Base-by-base conservation (phyloP, 2,329 filamentous ascomycete genomes). In the Ascochyta koolunga region DNA sequence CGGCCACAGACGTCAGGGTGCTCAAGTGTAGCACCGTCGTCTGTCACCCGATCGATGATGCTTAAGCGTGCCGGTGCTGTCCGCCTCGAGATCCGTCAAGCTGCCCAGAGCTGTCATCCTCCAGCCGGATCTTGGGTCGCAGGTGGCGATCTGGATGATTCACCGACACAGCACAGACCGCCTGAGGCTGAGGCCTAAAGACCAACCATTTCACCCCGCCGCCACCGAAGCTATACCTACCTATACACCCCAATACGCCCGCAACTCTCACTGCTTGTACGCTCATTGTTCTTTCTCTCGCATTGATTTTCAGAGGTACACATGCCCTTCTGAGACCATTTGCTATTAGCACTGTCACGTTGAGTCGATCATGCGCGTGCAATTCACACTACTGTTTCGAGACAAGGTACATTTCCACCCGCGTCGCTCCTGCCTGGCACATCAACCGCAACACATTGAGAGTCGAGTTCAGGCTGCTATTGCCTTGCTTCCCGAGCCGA, bases 311-410 rank as follows among this genome's bases (percentile, higher is more conserved):
- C 38, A 33, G 15, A 50, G 47, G 46, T 56, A 19, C 25, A 45
- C 18, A 47, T 48, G 35, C 22, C 61, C 58, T 41, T 47, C 47
- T 52, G 58, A 47, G 50, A 62, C 54, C 31, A 21, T 36, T 38
- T 35, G 40, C 25, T 31, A 31, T 38, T 37, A 54, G 53, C 37
- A 48, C 51, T 47, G 50, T 35, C 41, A 48, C 51, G 47, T 50
- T 31, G 58, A 40, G 61, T 66, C 43, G 64, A 73, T 51, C 60
- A 73, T 73, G 70, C 61, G 64, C 59, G 54, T 61, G 63, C 64
- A 58, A 66, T 36, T 63, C 46, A 66, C 67, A 65, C 59, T 54
- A 67, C 60, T 68, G 59, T 61, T 65, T 62, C 61, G 59, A 63
- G 56, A 65, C 57, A 58, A 56, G 58, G 68, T 70, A 68, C 46